Base-by-base conservation (phyloP, 1,284 basidiomycete species). In the Melampsora americana region DNA sequence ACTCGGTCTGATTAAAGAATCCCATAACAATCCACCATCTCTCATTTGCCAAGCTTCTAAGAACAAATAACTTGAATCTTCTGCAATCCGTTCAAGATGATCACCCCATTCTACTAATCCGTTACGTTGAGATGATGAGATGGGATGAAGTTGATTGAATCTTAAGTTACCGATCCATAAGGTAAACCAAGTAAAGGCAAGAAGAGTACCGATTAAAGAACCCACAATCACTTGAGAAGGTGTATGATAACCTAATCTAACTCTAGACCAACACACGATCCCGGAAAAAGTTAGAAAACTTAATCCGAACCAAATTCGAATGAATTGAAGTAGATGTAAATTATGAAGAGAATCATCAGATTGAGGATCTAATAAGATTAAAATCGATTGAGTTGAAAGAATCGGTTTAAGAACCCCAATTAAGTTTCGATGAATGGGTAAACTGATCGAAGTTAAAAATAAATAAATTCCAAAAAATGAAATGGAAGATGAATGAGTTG, bases 241-340 rank as follows among this genome's bases (percentile, higher is more conserved):
- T 0, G 90, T 92, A 83, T 95, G 92, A 81, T 93, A 89, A 0
- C 91, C 90, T 26, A 94, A 85, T 87, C 88, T 89, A 56, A 92
- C 86, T 62, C 92, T 85, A 26, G 90, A 92, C 79, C 87, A 83
- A 1, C 89, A 84, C 66, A 92, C 87, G 7, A 85, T 80, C 20
- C 80, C 79, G 26, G 87, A 87, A 0, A 79, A 77, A 6, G 69
- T 77, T 44, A 79, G 35, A 66, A 79, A 79, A 30, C 72, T 71
- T 7, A 14, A 42, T 0, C 80, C 81, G 20, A 81, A 64, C 0
- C 70, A 35, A 3, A 78, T 14, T 64, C 86, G 86, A 89, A 4
- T 87, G 87, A 4, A 88, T 78, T 18, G 85, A 83, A 89, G 79
- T 3, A 87, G 3, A 35, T 35, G 35, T 35, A 35, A 35, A 9